phyloP scores from a whole-genome alignment of 2,329 filamentous ascomycete genomes.

The Phyllachora maydis region DNA sequence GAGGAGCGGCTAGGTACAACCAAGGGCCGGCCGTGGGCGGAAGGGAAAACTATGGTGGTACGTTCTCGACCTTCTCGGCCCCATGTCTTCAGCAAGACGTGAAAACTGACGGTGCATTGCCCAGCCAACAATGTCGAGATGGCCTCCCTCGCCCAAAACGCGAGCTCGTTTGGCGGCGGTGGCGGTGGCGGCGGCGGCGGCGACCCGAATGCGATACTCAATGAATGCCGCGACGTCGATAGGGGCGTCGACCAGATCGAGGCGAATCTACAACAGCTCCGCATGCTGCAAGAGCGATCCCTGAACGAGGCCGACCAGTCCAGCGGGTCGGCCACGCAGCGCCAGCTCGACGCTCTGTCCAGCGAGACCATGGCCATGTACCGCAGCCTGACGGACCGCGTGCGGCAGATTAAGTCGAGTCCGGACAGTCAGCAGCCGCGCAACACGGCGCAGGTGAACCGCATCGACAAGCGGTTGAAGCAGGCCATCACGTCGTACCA shows the following conservation, averaged over 20 bases:
- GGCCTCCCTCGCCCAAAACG: slow-evolving; percentile 38
- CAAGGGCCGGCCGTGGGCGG: slow-evolving; percentile 11
- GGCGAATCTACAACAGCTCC: slow-evolving; percentile 49
- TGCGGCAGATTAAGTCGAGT: slow-evolving; percentile 66
- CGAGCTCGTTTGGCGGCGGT: slow-evolving; percentile 20
- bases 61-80: slow-evolving; percentile 3
- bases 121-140: slow-evolving; percentile 36
- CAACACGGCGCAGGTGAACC: slow-evolving; percentile 64
- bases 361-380: slow-evolving; percentile 70
- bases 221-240: slow-evolving; percentile 69
- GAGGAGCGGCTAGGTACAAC: slow-evolving; percentile 7
- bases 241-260: slow-evolving; percentile 57
- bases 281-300: slow-evolving; percentile 47
- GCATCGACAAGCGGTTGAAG: slow-evolving; percentile 62
- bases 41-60: slow-evolving; percentile 16
- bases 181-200: too few relatives aligned
- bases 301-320: slow-evolving; percentile 59
- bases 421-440: slow-evolving; percentile 52
- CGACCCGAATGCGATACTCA: slow-evolving; percentile 60
- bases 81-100: slow-evolving; percentile 1
- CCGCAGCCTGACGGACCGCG: slow-evolving; percentile 55
- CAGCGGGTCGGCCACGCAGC: slow-evolving; percentile 40
- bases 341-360: slow-evolving; percentile 52
- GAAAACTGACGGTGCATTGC: too few relatives aligned
- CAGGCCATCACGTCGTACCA: slow-evolving; percentile 67